Percentiles rank a stretch among this genome's conserved stretches.
These are phyloP conservation scores for Endotrypanum monterogeii DNA, from an alignment of 208 protist species.

Conservation along the genomic window DNA sequence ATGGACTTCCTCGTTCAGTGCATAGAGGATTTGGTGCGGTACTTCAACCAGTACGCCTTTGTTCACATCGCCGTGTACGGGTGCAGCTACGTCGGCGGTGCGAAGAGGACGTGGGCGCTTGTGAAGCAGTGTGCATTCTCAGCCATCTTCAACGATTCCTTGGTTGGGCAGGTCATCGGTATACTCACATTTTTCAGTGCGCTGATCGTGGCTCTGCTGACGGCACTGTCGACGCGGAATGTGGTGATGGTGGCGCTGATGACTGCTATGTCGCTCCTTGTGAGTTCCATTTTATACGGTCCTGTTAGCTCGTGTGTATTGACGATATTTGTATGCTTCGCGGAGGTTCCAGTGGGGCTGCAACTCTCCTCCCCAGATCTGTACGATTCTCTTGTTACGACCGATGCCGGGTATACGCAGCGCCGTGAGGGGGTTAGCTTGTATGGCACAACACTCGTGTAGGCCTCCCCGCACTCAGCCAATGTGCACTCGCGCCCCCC, in stretches of 20 bases:
- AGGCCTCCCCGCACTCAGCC: background rate
- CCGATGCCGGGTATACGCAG: slow-evolving; percentile 41
- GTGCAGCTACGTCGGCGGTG: slow-evolving; percentile 77
- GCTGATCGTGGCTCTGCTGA: slow-evolving; percentile 26
- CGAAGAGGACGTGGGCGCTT: slow-evolving; percentile 68
- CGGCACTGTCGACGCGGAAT: slow-evolving; percentile 32
- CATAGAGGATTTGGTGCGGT: slow-evolving; percentile 65
- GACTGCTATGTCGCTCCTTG: slow-evolving; percentile 51
- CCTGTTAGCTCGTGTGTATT: slow-evolving; percentile 62
- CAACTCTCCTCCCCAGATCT: slow-evolving; percentile 62
- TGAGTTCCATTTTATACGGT: slow-evolving; percentile 49
- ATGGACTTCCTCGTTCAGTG: slow-evolving; percentile 52
- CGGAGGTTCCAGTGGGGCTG: slow-evolving; percentile 72
- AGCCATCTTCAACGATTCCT: slow-evolving; percentile 81
- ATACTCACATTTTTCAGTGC: slow-evolving; percentile 42
- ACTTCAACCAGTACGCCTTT: slow-evolving; percentile 92
- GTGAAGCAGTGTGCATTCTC: slow-evolving; percentile 66
- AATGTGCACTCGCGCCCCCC: background rate
- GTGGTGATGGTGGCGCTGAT: slow-evolving; percentile 21
- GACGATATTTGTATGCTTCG: slow-evolving; percentile 89
- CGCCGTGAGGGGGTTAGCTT: slow-evolving; percentile 1
- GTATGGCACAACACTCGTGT: slow-evolving; percentile 24
- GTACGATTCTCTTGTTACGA: slow-evolving; percentile 42
- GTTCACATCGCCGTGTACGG: slow-evolving; percentile 91
- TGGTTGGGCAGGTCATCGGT: slow-evolving; percentile 43